Evolutionary conservation across 1,139 yeast species (phyloP).

Genomic region (Scheffersomyces stambukii): DNA sequence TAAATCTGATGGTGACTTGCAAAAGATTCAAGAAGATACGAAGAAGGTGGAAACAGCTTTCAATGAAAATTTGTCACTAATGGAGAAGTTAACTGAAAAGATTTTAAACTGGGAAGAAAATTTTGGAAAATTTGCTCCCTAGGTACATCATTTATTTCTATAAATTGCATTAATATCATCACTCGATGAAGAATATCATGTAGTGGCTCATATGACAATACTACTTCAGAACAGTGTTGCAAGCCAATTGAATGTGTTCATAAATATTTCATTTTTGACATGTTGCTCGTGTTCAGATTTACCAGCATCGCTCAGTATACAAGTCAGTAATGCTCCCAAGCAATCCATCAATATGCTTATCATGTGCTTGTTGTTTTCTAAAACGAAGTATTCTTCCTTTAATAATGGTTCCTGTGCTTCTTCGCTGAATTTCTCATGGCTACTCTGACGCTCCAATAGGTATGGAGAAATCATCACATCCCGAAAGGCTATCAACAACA

Average conservation of each 20-base stretch:
- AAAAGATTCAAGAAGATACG: conserved; percentile 24
- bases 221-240: too few relatives aligned
- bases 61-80: conserved; percentile 54
- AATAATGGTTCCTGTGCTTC: not conserved
- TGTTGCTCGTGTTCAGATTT: too few relatives aligned
- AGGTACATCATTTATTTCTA: conserved; percentile 4
- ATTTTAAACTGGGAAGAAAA: conserved; percentile 75
- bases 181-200: too few relatives aligned
- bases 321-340: conserved; percentile 4
- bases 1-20: conserved; percentile 11
- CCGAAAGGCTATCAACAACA: conserved; percentile 28
- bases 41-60: conserved; percentile 39
- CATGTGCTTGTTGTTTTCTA: conserved; percentile 1
- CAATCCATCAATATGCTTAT: conserved; percentile 3
- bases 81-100: conserved; percentile 69
- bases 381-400: conserved; percentile 2
- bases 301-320: too few relatives aligned
- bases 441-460: conserved; percentile 15
- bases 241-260: too few relatives aligned
- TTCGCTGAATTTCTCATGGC: not conserved
- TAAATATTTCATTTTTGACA: too few relatives aligned
- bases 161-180: too few relatives aligned
- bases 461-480: conserved; percentile 29
- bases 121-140: conserved; percentile 55
- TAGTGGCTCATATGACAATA: too few relatives aligned